Conservation (phyloP, 306 rosid genomes). For the Prunus dulcis region DNA sequence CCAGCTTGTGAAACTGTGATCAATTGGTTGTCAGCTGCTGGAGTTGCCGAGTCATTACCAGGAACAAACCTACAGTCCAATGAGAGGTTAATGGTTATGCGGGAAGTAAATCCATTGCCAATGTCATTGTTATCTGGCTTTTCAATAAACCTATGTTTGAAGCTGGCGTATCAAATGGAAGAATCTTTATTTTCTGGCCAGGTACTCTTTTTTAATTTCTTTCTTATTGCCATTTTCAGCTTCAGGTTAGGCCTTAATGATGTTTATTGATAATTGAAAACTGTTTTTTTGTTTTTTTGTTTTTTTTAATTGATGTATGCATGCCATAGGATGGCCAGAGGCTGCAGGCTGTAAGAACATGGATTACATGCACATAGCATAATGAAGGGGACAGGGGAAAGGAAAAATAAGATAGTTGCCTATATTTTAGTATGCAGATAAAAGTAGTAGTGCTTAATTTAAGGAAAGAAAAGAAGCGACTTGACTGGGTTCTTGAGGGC, state of each 20-base stretch:
- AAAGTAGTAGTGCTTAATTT: background rate
- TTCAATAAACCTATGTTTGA: conserved; percentile 82
- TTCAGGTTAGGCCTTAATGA: background rate
- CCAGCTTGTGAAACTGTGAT: conserved; percentile 95
- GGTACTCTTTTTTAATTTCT: conserved; percentile 32
- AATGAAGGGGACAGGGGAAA: background rate
- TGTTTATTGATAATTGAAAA: background rate
- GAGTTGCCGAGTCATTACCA: conserved; percentile 52
- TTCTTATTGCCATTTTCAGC: background rate
- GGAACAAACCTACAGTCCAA: conserved; percentile 66
- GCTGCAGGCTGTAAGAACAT: background rate
- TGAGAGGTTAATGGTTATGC: conserved; percentile 69
- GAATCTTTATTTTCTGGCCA: conserved; percentile 79
- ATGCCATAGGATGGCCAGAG: background rate
- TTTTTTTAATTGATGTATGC: background rate
- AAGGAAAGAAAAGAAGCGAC: background rate
- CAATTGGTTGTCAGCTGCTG: conserved; percentile 77
- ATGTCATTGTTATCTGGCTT: conserved; percentile 93
- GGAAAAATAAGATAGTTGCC: background rate
- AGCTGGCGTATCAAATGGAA: conserved; percentile 92
- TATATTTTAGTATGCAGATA: background rate
- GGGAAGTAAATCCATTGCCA: conserved; percentile 94
- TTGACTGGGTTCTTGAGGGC: background rate
- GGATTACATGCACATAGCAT: background rate
- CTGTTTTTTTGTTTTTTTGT: background rate